phyloP scores from a whole-genome alignment of 352 stramenopile species.

The Pythium volutum region DNA sequence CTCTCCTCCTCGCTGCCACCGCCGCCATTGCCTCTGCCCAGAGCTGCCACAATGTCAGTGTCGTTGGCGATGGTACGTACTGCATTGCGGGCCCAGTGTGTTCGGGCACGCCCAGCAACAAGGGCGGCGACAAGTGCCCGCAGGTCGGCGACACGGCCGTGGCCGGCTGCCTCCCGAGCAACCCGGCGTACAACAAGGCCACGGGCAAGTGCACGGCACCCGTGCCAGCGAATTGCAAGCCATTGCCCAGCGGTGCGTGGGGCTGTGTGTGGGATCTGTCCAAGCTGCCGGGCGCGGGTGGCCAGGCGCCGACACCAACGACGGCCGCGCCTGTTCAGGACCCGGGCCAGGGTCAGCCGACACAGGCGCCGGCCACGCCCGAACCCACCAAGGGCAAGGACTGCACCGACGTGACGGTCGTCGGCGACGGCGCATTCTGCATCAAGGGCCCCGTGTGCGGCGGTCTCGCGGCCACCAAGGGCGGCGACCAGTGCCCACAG shows the following conservation, averaged over 20 bases:
- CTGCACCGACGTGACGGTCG: conserved; percentile 29
- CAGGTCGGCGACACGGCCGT: conserved; percentile 17
- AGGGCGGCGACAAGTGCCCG: conserved; percentile 22
- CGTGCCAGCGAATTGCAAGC: conserved; percentile 17
- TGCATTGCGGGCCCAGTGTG: conserved; percentile 32
- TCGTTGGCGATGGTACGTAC: conserved; percentile 32
- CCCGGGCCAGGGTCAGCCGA: neutral
- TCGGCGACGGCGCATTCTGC: conserved; percentile 32
- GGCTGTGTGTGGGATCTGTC: conserved; percentile 20
- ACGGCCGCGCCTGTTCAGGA: neutral
- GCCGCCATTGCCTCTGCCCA: no score
- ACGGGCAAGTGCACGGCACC: conserved; percentile 20
- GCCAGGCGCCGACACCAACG: neutral
- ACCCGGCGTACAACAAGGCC: conserved; percentile 13
- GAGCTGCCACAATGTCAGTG: conserved; percentile 29
- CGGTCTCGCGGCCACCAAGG: conserved; percentile 8
- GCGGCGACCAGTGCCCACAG: conserved; percentile 17
- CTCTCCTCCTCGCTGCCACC: no score
- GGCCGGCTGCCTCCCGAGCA: conserved; percentile 17
- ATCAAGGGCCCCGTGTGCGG: conserved; percentile 26
- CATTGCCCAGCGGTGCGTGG: conserved; percentile 1
- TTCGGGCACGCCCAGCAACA: conserved; percentile 13
- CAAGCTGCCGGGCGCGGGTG: conserved; percentile 8
- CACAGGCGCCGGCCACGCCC: neutral
- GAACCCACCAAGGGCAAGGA: neutral